Evolutionary conservation across 306 rosid species (phyloP), one percentile per base, ranked within the genome.

Genomic region (Mimosa pudica): DNA sequence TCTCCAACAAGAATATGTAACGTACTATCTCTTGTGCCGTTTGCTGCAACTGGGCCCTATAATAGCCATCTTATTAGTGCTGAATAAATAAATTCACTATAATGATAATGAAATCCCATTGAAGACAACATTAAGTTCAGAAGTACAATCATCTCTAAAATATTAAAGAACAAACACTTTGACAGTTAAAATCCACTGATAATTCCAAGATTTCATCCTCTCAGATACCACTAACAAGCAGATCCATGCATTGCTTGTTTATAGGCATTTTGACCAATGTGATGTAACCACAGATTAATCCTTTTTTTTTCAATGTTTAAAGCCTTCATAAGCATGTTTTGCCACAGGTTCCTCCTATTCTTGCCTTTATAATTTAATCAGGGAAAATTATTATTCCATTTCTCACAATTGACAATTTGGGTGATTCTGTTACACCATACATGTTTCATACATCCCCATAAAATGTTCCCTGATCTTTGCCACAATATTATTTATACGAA

Each of bases 1-100:
- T 95, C 92, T 57, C 99, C 98, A 70, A 88, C 84, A 76, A 95
- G 94, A 84, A 95, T 91, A 94, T 93, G 91, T 83, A 93, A 83
- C 36, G 82, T 83, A 82, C 99, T 91, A 75, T 95, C 99, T 87
- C 97, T 91, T 45, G 99, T 95, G 78, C 92, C 98, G 17, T 89
- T 90, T 71, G 91, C 88, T 46, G 97, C 94, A 83, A 95, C 87
- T 48, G 90, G 89, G 60, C 99, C 99, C 97, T 93, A 51, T 74
- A 79, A 84, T 45, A 89, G 77, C 83, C 82, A 85, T 49, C 41
- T 69, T 18, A 76, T 44, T 74, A 32, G 80, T 70, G 77, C 71
- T 80, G 30, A 72, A 76, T 46, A 48, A 82, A 79, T 60, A 24
- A 44, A 35, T 57, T 57, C 61, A 71, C 77, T 62, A 58, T 67